These are phyloP conservation scores for Persicaria maculosa DNA, from an alignment of 148 eudicot species.

Conservation along the genomic window DNA sequence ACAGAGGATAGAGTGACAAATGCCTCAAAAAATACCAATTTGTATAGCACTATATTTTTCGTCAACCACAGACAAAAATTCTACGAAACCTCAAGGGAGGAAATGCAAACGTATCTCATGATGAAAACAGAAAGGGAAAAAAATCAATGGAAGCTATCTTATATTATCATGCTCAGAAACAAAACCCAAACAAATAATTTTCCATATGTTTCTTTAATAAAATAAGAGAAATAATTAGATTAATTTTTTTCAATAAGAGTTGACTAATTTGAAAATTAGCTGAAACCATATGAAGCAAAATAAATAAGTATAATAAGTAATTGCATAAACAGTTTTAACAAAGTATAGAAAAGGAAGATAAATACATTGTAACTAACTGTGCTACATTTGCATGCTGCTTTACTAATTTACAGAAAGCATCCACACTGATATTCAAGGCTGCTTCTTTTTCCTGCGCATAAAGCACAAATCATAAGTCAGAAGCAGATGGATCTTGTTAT, in stretches of 20 bases:
- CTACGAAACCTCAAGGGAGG: background rate
- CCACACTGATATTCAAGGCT: slow-evolving; percentile 92
- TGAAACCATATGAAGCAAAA: background rate
- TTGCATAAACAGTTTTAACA: background rate
- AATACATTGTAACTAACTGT: slow-evolving; percentile 80
- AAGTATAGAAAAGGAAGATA: slow-evolving; percentile 15
- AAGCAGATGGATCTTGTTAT: slow-evolving; percentile 8
- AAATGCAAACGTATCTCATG: background rate
- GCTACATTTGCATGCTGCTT: slow-evolving; percentile 81
- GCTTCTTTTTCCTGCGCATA: slow-evolving; percentile 92
- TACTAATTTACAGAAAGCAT: slow-evolving; percentile 94
- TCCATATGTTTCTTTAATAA: background rate
- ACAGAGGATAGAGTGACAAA: background rate
- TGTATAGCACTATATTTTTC: background rate
- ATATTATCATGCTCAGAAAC: background rate
- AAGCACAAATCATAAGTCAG: slow-evolving; percentile 12
- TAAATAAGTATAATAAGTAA: background rate
- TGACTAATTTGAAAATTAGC: background rate
- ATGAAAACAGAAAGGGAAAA: background rate
- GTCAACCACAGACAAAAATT: background rate
- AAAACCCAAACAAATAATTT: background rate
- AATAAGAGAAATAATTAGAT: background rate
- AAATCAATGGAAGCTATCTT: background rate
- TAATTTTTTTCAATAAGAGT: background rate
- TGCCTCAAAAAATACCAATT: background rate